Evolutionary conservation across 768 basidiomycete genomes (phyloP).

Genomic region (Serpula lacrymans): DNA sequence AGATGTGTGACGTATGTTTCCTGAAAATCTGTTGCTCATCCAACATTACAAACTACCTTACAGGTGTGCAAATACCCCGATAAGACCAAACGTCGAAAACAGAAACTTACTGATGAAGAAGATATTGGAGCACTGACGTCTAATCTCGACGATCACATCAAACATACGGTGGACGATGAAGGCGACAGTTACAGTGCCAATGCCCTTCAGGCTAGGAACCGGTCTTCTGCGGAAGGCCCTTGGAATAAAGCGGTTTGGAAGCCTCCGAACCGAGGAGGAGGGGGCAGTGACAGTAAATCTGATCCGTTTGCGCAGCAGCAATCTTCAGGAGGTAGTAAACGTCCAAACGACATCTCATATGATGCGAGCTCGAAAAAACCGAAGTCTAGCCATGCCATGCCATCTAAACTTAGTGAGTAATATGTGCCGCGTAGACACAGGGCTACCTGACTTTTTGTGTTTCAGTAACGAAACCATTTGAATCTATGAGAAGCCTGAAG

Average conservation of each 20-base stretch:
- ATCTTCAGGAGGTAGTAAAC: too few relatives aligned
- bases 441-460: background rate
- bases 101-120: slow-evolving; percentile 45
- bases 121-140: slow-evolving; percentile 24
- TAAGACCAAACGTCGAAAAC: slow-evolving; percentile 49
- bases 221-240: too few relatives aligned
- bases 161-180: slow-evolving; percentile 24
- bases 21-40: background rate
- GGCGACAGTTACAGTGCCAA: slow-evolving; percentile 16
- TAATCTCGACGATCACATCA: slow-evolving; percentile 10
- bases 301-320: too few relatives aligned
- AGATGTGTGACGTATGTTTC: slow-evolving; percentile 76
- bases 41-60: background rate
- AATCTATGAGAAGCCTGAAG: slow-evolving; percentile 35
- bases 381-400: slow-evolving; percentile 17
- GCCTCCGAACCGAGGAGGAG: too few relatives aligned
- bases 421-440: background rate
- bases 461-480: slow-evolving; percentile 46
- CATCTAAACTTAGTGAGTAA: slow-evolving; percentile 19
- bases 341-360: slow-evolving; percentile 10
- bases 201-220: too few relatives aligned
- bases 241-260: too few relatives aligned
- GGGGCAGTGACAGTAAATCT: too few relatives aligned
- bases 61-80: slow-evolving; percentile 81
- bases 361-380: slow-evolving; percentile 17